Conservation (phyloP, 345 rosid species). For the Chamaenerion angustifolium region DNA sequence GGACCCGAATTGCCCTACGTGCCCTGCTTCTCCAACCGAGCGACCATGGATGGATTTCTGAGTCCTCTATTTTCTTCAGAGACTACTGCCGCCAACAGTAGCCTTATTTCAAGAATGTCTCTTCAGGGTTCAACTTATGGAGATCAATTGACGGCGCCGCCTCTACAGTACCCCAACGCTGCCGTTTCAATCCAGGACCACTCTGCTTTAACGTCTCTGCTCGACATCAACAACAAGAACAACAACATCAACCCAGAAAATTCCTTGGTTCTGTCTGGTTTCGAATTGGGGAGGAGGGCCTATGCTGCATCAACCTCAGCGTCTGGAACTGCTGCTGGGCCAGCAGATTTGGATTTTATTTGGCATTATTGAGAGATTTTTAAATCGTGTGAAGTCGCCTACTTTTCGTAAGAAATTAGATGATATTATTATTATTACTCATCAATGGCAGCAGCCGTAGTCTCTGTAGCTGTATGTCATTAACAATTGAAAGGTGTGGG, state of each 20-base stretch:
- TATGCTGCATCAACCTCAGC: background rate
- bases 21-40: slow-evolving; percentile 68
- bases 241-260: background rate
- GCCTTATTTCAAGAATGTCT: slow-evolving; percentile 20
- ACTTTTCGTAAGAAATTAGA: too few relatives aligned
- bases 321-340: slow-evolving; percentile 19
- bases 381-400: too few relatives aligned
- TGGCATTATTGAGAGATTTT: slow-evolving; percentile 42
- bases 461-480: too few relatives aligned
- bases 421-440: too few relatives aligned
- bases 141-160: too few relatives aligned
- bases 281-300: background rate
- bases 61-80: slow-evolving; percentile 20
- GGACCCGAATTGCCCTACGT: slow-evolving; percentile 30
- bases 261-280: background rate
- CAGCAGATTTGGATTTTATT: slow-evolving; percentile 37
- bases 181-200: slow-evolving; percentile 31
- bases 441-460: too few relatives aligned
- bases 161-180: slow-evolving; percentile 18
- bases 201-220: slow-evolving; percentile 30
- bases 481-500: too few relatives aligned
- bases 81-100: background rate
- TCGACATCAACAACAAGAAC: slow-evolving; percentile 10
- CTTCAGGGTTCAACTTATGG: slow-evolving; percentile 12
- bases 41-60: slow-evolving; percentile 10